Evolutionary conservation across 1,284 basidiomycete species (phyloP), one percentile per base, ranked within the genome.

Genomic region (Phylloporus sp.): DNA sequence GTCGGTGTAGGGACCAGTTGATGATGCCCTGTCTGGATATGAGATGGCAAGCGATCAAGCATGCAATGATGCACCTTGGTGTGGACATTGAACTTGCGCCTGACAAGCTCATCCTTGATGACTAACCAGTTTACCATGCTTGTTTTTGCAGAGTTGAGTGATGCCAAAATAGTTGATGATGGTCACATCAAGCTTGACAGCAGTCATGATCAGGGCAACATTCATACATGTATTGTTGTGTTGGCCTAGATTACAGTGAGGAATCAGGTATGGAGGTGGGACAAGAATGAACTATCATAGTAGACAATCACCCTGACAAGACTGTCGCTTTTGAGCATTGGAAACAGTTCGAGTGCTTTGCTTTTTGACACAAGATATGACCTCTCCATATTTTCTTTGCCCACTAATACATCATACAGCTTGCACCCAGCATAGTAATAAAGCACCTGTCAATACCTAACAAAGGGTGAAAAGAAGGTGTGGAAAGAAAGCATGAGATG

Each of bases 201-300:
- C 97, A 8, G 94, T 98, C 89, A 98, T 91, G 74, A 97, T 86
- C 63, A 97, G 87, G 2, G 97, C 95, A 64, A 98, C 90, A 82
- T 99, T 99, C 97, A 99, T 99, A 45, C 97, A 89, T 8, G 97
- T 93, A 78, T 99, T 97, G 76, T 98, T 99, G 84, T 99, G 97
- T 84, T 98, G 97, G 63, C 96, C 94, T 95, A 64, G 6, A 64
- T 29, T 59, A 63, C 15, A 47, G 20, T 56, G 63, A 66, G 11
- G 45, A 56, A 53, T n/a, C 53, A 12, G 8, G 29, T 20, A n/a
- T 45, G 37, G 19, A 45, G 20, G 27, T 29, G 15, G 7, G 19
- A 43, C 41, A 29, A 53, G 23, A 20, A 74, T 84, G 71, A 70
- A 92, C 96, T 96, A 77, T 99, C 97, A 73, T 99, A 98, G 82